phyloP scores from a whole-genome alignment of 495 filamentous ascomycete species.

The Penicillium paradoxum region DNA sequence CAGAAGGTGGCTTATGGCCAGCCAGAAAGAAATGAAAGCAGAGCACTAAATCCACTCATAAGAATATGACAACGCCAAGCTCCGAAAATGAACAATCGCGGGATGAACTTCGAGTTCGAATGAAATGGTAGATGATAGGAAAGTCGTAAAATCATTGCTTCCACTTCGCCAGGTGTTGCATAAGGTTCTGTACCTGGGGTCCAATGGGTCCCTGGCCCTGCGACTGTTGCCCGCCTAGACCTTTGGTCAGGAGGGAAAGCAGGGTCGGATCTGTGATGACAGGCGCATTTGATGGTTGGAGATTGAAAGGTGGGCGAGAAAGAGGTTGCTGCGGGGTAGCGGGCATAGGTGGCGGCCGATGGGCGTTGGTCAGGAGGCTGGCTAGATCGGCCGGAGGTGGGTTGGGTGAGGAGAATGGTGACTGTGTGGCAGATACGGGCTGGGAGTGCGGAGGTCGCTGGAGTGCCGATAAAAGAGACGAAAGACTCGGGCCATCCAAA shows the following conservation, averaged over 20 bases:
- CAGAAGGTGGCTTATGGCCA: slow-evolving; percentile 14
- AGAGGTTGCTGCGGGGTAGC: slow-evolving; percentile 34
- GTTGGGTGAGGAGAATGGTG: slow-evolving; percentile 32
- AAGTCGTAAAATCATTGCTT: slow-evolving; percentile 47
- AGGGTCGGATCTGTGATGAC: slow-evolving; percentile 40
- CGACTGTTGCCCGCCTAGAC: slow-evolving; percentile 33
- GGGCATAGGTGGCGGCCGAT: slow-evolving; percentile 36
- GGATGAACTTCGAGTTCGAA: slow-evolving; percentile 2
- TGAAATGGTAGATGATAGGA: slow-evolving; percentile 11
- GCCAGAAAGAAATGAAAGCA: slow-evolving; percentile 12
- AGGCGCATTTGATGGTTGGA: slow-evolving; percentile 29
- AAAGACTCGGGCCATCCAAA: slow-evolving; percentile 66
- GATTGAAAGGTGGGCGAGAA: slow-evolving; percentile 30
- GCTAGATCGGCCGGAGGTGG: slow-evolving; percentile 52
- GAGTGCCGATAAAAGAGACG: slow-evolving; percentile 62
- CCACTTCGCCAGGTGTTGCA: slow-evolving; percentile 58
- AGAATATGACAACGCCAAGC: slow-evolving; percentile 17
- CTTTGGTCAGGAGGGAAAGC: slow-evolving; percentile 43
- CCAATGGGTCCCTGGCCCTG: slow-evolving; percentile 37
- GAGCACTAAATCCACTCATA: slow-evolving; percentile 1
- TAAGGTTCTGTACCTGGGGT: slow-evolving; percentile 54
- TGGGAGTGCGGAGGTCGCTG: slow-evolving; percentile 43
- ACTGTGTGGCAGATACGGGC: slow-evolving; percentile 39
- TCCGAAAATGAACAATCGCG: slow-evolving; percentile 9
- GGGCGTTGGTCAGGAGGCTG: slow-evolving; percentile 49